A percentile compares a stretch with the other conserved stretches of the same genome.
These are phyloP conservation scores for Fusarium acutatum DNA, from an alignment of 2,329 filamentous ascomycete species.

Conservation along the genomic window DNA sequence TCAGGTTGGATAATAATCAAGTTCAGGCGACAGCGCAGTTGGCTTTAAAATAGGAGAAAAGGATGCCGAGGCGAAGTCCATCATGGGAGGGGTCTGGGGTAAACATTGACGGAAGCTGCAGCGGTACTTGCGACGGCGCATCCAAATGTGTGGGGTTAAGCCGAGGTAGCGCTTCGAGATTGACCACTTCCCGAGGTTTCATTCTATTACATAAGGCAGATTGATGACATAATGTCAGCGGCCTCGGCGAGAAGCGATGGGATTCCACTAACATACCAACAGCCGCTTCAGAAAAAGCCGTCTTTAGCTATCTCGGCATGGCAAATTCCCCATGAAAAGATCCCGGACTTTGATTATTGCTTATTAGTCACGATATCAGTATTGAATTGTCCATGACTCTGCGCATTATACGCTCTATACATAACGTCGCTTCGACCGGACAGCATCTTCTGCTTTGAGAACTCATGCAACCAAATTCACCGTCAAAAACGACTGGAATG, in stretches of 20 bases:
- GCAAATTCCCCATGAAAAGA: neutral
- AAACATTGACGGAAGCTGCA: conserved; percentile 27
- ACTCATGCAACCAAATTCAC: too few relatives aligned
- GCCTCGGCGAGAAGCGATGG: neutral
- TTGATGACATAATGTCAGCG: neutral
- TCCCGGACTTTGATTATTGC: too few relatives aligned
- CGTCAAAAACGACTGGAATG: conserved; percentile 23
- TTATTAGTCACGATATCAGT: neutral
- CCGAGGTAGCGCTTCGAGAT: conserved; percentile 40
- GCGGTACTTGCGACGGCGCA: conserved; percentile 30
- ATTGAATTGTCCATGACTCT: too few relatives aligned
- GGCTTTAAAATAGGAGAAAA: conserved; percentile 28
- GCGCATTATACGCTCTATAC: neutral
- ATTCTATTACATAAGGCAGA: conserved; percentile 10
- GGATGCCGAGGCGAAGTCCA: conserved; percentile 31
- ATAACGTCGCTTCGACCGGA: neutral
- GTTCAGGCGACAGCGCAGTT: neutral
- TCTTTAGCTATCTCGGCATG: neutral
- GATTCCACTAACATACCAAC: neutral
- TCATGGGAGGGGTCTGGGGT: conserved; percentile 31
- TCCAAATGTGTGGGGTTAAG: conserved; percentile 40
- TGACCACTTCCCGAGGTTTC: conserved; percentile 35
- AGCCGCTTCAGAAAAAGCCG: neutral
- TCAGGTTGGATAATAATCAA: neutral
- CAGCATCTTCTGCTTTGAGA: neutral